Percentiles rank a stretch among this genome's conserved stretches.
Evolutionary conservation across 1,284 basidiomycete genomes (phyloP).

Genomic region (Macrocystidia cucumis): DNA sequence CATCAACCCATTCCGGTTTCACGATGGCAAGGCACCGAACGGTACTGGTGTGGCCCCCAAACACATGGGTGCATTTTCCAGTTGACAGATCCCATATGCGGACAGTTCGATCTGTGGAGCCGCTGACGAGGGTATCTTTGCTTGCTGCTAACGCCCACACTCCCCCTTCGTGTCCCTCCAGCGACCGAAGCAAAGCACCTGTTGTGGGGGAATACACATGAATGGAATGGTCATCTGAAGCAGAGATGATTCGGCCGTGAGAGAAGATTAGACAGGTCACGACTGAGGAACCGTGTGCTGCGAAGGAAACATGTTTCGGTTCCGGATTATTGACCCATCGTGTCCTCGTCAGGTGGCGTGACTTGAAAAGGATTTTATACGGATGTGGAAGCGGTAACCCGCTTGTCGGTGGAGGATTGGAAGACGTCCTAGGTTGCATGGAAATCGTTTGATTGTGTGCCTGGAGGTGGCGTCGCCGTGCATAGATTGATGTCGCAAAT

Average conservation of each 20-base stretch:
- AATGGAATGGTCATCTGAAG: slow-evolving; percentile 91
- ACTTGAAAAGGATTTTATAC: slow-evolving; percentile 83
- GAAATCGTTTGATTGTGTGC: slow-evolving; percentile 1
- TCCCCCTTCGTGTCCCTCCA: slow-evolving; percentile 90
- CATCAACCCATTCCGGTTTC: slow-evolving; percentile 75
- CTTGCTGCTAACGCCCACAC: slow-evolving; percentile 89
- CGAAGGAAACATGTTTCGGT: slow-evolving; percentile 72
- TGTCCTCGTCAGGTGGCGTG: slow-evolving; percentile 68
- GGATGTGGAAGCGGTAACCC: slow-evolving; percentile 73
- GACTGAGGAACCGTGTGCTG: slow-evolving; percentile 83
- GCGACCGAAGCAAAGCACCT: slow-evolving; percentile 64
- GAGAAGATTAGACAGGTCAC: slow-evolving; percentile 95
- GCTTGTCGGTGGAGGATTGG: slow-evolving; percentile 28
- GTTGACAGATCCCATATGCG: slow-evolving; percentile 86
- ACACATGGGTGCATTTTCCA: slow-evolving; percentile 81
- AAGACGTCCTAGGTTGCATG: slow-evolving; percentile 2
- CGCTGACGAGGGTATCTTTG: slow-evolving; percentile 85
- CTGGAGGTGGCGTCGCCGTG: slow-evolving; percentile 42
- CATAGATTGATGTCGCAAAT: slow-evolving; percentile 57
- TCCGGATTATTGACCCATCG: slow-evolving; percentile 73
- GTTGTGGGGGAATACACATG: slow-evolving; percentile 84
- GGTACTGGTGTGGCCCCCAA: slow-evolving; percentile 91
- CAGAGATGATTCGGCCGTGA: slow-evolving; percentile 87
- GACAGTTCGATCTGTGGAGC: slow-evolving; percentile 91
- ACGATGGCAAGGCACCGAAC: slow-evolving; percentile 89